Evolutionary conservation across 352 stramenopile genomes (phyloP), one percentile per base, ranked within the genome.

Genomic region (Globisporangium rhizosaccharum): DNA sequence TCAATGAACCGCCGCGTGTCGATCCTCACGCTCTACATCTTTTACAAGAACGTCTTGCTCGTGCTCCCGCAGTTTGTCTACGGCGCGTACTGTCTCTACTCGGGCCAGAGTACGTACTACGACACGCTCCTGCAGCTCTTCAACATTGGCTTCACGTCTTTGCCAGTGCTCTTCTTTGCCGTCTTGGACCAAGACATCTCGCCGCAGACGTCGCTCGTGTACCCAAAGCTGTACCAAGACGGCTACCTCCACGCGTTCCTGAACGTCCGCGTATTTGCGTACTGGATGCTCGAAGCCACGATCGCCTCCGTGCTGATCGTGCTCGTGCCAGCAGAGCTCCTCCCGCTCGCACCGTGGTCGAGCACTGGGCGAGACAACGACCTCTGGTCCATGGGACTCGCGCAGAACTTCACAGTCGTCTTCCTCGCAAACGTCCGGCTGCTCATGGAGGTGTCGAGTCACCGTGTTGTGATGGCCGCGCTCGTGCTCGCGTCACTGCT

Each of bases 1-100:
- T 81, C 74, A 50, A 95, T 86, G 75, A 85, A 90, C 53, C 65
- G 80, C 3, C 76, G 77, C 20, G 85, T 88, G 37, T 67, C 76
- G 11, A 63, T 82, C 46, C 60, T 94, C 28, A 88, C 82, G 41
- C 66, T 89, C 37, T 94, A 92, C 67, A 88, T 88, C n/a, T 94
- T 94, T 66, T 92, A 94, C 77, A 94, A 94, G 68, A 92, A 91
- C 68, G 79, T 88, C 30, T 60, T 92, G 41, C 72, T 94, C 14
- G 82, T 92, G 42, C 62, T 94, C 20, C 76, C 82, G 25, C 80
- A 92, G 61, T 92, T 90, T 56, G 79, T 94, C 53, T 92, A 75
- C 52, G 80, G 80, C 6, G 75, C 66, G 8, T 84, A 81, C 46
- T 90, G 79, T 17, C 68, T 90, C 15, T 92, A 86, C 67, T 92